Base-by-base conservation (phyloP, 2,329 filamentous ascomycete species). In the Ophiostoma sp. region DNA sequence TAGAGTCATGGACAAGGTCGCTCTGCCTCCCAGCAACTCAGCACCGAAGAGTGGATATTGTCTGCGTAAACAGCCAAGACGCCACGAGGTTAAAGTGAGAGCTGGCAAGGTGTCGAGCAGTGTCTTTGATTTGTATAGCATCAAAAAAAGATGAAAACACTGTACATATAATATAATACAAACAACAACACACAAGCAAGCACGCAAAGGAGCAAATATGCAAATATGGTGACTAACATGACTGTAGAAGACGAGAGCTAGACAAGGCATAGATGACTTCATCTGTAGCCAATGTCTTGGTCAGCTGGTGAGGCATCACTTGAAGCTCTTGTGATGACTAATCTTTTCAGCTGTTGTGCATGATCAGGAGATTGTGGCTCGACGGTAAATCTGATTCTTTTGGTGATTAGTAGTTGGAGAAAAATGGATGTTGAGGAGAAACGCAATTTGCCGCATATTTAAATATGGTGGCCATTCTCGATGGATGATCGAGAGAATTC, bases 81-180 rank as follows among this genome's bases (percentile, higher is more conserved):
- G 71, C 84, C 85, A 88, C 83, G 86, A 89, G 87, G 87, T 90
- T 90, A 88, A 90, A 90, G 87, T 87, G 83, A 87, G 83, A 83
- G 81, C 84, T 78, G 83, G 83, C 81, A 80, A 81, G 86, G 86
- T 86, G 87, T 89, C 83, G 87, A 90, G 87, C 83, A 82, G 79
- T 81, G 80, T 77, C 64, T 27, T 48, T 64, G 67, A 69, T 65
- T 39, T 41, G 57, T 65, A 70, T 67, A 72, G 69, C 71, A 71
- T 65, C 76, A 76, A 72, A 75, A 75, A 75, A 72, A 72, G 76
- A 76, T 72, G 74, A 75, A 75, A 72, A 72, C 36, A 41, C 36
- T 67, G 65, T 67, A 67, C 39, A 65, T 57, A 39, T 41, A 41
- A 41, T 11, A 66, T 36, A 67, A 67, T 67, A 67, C 36, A 44